phyloP scores from a whole-genome alignment of 306 rosid genomes.

The Castanea mollissima region DNA sequence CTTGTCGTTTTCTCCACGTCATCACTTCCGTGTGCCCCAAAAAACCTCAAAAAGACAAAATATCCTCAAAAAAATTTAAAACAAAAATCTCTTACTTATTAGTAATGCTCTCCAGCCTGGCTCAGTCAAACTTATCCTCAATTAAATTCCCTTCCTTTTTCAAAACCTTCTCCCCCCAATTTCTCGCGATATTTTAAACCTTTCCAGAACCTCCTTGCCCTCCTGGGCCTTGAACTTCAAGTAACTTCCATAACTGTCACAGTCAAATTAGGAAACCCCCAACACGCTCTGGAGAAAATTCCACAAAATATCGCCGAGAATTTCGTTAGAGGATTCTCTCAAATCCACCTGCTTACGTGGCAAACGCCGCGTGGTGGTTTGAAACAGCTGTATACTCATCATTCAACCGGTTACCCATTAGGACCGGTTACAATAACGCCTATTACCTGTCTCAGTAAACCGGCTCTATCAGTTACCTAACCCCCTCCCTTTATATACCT shows the following conservation, averaged over 20 bases:
- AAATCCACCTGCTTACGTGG: slow-evolving; percentile 34
- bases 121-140: slow-evolving; percentile 47
- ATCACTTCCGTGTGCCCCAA: slow-evolving; percentile 15
- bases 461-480: slow-evolving; percentile 45
- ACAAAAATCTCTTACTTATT: slow-evolving; percentile 4
- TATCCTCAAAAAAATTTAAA: background rate
- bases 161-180: background rate
- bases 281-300: background rate
- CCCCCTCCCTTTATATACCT: slow-evolving; percentile 37
- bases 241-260: slow-evolving; percentile 30
- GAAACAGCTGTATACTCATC: slow-evolving; percentile 27
- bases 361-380: slow-evolving; percentile 31
- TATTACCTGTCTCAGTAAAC: slow-evolving; percentile 36
- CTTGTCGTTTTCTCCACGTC: slow-evolving; percentile 45
- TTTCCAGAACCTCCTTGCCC: background rate
- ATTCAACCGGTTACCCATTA: slow-evolving; percentile 26
- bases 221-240: background rate
- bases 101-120: slow-evolving; percentile 55
- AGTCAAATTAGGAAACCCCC: slow-evolving; percentile 14
- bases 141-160: background rate
- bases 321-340: slow-evolving; percentile 22
- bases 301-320: slow-evolving; percentile 14
- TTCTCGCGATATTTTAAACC: slow-evolving; percentile 7
- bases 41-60: background rate
- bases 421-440: slow-evolving; percentile 35